These are phyloP conservation scores for Yamadazyma spencermartinsiae DNA, from an alignment of 1,139 yeast species.

Conservation along the genomic window DNA sequence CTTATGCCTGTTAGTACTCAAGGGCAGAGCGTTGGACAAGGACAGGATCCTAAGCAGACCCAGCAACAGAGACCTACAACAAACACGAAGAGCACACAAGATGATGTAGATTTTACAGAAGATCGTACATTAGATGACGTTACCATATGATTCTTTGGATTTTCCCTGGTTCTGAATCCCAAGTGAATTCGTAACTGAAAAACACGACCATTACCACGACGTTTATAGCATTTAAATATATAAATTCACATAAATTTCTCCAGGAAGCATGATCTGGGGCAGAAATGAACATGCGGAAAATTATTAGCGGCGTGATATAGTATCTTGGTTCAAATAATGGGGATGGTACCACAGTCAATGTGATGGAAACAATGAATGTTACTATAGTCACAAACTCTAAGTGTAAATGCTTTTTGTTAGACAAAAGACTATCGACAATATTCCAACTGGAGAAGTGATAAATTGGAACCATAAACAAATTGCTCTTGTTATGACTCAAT, in stretches of 20 bases:
- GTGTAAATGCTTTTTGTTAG: constrained; percentile 8
- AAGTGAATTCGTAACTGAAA: constrained; percentile 59
- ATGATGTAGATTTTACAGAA: constrained; percentile 8
- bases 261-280: constrained; percentile 31
- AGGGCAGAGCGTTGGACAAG: neutral
- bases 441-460: constrained; percentile 71
- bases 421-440: constrained; percentile 27
- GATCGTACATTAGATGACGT: constrained; percentile 11
- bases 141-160: constrained; percentile 89
- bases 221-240: constrained; percentile 63
- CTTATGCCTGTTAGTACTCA: constrained; percentile 4
- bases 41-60: neutral
- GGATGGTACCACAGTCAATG: constrained; percentile 73
- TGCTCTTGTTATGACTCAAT: constrained; percentile 43
- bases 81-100: constrained; percentile 3
- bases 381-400: constrained; percentile 37
- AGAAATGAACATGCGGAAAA: constrained; percentile 64
- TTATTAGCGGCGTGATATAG: constrained; percentile 74
- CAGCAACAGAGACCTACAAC: neutral
- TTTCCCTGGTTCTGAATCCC: constrained; percentile 60
- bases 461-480: constrained; percentile 55
- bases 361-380: constrained; percentile 53
- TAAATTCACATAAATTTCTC: constrained; percentile 54
- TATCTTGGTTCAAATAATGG: constrained; percentile 95
- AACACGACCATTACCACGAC: constrained; percentile 55